Base-by-base conservation (phyloP, 2,329 filamentous ascomycete genomes). In the Geoglossum cookeanum region DNA sequence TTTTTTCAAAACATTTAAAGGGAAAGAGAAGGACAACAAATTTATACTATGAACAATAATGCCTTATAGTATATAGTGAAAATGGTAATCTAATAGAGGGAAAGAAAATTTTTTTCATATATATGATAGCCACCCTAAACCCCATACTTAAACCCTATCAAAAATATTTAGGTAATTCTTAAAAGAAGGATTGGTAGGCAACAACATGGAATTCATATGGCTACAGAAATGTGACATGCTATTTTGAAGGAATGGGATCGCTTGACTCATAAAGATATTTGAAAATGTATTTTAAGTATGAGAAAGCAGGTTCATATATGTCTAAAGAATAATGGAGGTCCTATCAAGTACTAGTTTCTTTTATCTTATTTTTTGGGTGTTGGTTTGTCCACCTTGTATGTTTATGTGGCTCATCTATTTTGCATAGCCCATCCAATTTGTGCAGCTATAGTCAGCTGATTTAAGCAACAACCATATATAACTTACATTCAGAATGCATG, bases 91-190 rank as follows among this genome's bases (percentile, higher is more conserved):
- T 6, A 3, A n/a, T 51, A n/a, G 30, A 51, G 48, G 17, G 15
- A 15, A 13, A 51, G 32, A 51, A 51, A 51, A 32, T 11, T 3
- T 4, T 3, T 51, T 30, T n/a, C 48, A 13, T n/a, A 29, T n/a
- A 51, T 51, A n/a, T 51, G 13, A 6, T 51, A n/a, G 48, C 57
- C 55, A 9, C 37, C 54, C 9, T 55, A 58, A 47, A 57, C 53
- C 11, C 53, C 42, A 54, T 27, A 58, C 33, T 42, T 57, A 15
- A 58, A 58, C 33, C 53, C 44, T 48, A 57, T 58, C 7, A 42
- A 58, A 27, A 55, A 37, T 32, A n/a, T 56, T 22, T 58, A 55
- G 44, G 56, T 15, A 7, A 58, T 58, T 42, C 45, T 57, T 15
- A 57, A 48, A 22, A 27, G 45, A 57, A 57, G 45, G 55, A 42